Evolutionary conservation across 2,329 filamentous ascomycete species (phyloP).

Genomic region (Albophoma yamanashiensis): DNA sequence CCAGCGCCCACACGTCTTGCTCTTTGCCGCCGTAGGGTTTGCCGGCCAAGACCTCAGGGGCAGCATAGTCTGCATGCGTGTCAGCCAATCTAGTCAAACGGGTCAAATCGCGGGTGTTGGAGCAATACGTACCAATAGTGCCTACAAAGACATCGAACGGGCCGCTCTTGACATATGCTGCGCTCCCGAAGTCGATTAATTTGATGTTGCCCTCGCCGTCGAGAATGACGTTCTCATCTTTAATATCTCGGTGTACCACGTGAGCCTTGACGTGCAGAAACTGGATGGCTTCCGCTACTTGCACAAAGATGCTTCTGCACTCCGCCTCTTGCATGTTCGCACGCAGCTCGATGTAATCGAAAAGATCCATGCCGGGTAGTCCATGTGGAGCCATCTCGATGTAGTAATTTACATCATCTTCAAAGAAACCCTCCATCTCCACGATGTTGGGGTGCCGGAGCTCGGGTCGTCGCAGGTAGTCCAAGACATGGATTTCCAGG

Average conservation of each 20-base stretch:
- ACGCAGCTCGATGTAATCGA: constrained; percentile 95
- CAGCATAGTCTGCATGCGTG: constrained; percentile 72
- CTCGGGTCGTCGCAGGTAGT: constrained; percentile 73
- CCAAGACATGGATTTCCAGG: constrained; percentile 90
- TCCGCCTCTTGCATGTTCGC: constrained; percentile 95
- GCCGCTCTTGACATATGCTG: constrained; percentile 95
- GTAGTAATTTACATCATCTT: constrained; percentile 88
- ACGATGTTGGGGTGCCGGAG: constrained; percentile 59
- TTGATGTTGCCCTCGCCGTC: constrained; percentile 95
- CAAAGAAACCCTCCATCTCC: constrained; percentile 64
- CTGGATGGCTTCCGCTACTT: constrained; percentile 81
- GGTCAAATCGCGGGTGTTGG: background rate
- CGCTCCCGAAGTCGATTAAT: constrained; percentile 95
- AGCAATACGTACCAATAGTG: constrained; percentile 67
- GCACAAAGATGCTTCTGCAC: constrained; percentile 87
- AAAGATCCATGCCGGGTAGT: constrained; percentile 93
- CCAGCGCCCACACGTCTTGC: constrained; percentile 96
- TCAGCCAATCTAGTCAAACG: constrained; percentile 22
- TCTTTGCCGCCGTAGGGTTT: constrained; percentile 89
- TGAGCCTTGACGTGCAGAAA: constrained; percentile 84
- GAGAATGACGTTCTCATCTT: constrained; percentile 94
- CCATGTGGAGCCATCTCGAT: constrained; percentile 97
- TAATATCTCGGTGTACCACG: constrained; percentile 96
- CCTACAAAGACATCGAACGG: constrained; percentile 99
- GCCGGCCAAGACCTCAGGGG: constrained; percentile 92